A percentile compares a stretch with the other conserved stretches of the same genome.
Conservation (phyloP, 257 asterid species). For the Solanum microdontum region DNA sequence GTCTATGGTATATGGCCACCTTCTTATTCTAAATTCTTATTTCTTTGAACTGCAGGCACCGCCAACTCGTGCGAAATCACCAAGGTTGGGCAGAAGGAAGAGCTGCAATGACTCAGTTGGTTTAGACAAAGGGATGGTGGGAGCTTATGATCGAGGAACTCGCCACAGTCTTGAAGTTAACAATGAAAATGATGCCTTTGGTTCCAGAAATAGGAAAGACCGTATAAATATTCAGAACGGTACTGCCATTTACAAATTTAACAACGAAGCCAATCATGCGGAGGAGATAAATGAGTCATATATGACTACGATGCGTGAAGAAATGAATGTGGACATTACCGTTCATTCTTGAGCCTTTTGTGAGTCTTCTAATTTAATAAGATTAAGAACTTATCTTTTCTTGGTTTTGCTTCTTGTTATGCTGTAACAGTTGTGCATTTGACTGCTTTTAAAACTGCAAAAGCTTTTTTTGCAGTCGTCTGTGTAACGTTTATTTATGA, state of each 20-base stretch:
- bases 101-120: slow-evolving; percentile 32
- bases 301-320: slow-evolving; percentile 22
- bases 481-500: slow-evolving; percentile 22
- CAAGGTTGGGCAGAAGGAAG: slow-evolving; percentile 63
- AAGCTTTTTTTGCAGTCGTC: slow-evolving; percentile 9
- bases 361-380: slow-evolving; percentile 25
- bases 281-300: slow-evolving; percentile 18
- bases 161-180: slow-evolving; percentile 24
- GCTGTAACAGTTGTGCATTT: slow-evolving; percentile 17
- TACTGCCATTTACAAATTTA: slow-evolving; percentile 13
- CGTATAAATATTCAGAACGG: slow-evolving; percentile 9
- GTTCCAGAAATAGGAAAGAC: slow-evolving; percentile 21
- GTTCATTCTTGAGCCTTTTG: slow-evolving; percentile 21
- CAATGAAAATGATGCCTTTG: slow-evolving; percentile 14
- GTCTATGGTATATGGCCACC: not conserved
- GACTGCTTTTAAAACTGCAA: slow-evolving; percentile 10
- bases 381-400: slow-evolving; percentile 6
- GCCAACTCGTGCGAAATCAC: slow-evolving; percentile 75
- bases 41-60: slow-evolving; percentile 36
- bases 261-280: slow-evolving; percentile 15
- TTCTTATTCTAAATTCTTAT: not conserved
- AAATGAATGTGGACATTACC: slow-evolving; percentile 15
- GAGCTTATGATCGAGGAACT: slow-evolving; percentile 15
- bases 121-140: slow-evolving; percentile 13
- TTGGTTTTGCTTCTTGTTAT: slow-evolving; percentile 7